Evolutionary conservation across 352 stramenopile genomes (phyloP).

Genomic region (Phytophthora pisi): DNA sequence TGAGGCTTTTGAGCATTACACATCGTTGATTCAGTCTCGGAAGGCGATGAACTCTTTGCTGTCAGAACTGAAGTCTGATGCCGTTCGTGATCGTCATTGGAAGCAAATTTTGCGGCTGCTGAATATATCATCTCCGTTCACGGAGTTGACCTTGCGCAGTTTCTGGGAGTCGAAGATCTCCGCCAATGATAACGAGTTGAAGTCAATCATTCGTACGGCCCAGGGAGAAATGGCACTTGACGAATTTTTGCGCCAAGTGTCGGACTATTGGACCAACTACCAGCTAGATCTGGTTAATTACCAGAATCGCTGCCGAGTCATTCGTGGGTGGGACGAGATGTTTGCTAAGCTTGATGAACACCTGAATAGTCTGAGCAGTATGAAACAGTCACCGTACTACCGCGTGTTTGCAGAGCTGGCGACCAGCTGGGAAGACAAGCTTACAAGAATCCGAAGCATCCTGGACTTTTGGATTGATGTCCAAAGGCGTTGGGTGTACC

Average conservation of each 20-base stretch:
- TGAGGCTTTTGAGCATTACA: constrained; percentile 95
- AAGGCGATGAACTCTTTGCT: constrained; percentile 95
- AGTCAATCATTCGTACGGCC: constrained; percentile 96
- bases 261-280: constrained; percentile 91
- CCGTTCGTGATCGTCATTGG: constrained; percentile 99
- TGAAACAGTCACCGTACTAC: constrained; percentile 99
- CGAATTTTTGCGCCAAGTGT: constrained; percentile 97
- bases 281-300: constrained; percentile 94
- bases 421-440: constrained; percentile 97
- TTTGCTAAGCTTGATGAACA: constrained; percentile 99
- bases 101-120: constrained; percentile 96
- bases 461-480: constrained; percentile 99
- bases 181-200: constrained; percentile 94
- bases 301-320: constrained; percentile 95
- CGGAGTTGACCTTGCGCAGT: constrained; percentile 95
- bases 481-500: constrained; percentile 99
- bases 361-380: constrained; percentile 96
- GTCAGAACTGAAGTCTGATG: constrained; percentile 98
- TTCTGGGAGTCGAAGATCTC: constrained; percentile 98
- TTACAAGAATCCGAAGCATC: constrained; percentile 96
- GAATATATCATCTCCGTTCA: constrained; percentile 92
- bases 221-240: constrained; percentile 99
- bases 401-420: constrained; percentile 98
- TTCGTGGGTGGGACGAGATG: constrained; percentile 99
- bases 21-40: constrained; percentile 94